phyloP scores from a whole-genome alignment of 1,139 yeast genomes.

The Debaryomyces nepalensis region DNA sequence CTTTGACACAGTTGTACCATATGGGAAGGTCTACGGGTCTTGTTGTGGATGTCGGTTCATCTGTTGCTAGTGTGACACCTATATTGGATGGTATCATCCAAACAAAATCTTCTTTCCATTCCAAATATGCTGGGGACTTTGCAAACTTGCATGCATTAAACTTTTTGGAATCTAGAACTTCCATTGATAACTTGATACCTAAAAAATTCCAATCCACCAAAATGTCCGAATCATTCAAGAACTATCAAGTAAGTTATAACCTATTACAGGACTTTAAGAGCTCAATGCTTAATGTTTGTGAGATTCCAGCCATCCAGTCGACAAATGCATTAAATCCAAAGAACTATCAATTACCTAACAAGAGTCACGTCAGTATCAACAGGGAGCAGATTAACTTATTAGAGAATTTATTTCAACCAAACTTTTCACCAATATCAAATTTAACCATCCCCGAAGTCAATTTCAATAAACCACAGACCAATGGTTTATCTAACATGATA shows the following conservation, averaged over 20 bases:
- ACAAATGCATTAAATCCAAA: constrained; percentile 25
- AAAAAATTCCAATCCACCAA: constrained; percentile 23
- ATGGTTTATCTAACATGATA: constrained; percentile 47
- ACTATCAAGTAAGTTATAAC: constrained; percentile 46
- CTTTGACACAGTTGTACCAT: constrained; percentile 70
- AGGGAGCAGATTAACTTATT: constrained; percentile 49
- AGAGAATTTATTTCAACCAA: constrained; percentile 62
- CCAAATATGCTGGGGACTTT: constrained; percentile 74
- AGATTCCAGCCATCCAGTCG: constrained; percentile 24
- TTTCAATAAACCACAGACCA: constrained; percentile 44
- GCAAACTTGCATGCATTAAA: constrained; percentile 57
- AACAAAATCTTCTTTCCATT: constrained; percentile 60
- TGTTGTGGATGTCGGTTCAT: constrained; percentile 70
- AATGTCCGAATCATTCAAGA: constrained; percentile 50
- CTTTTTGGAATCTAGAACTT: constrained; percentile 38
- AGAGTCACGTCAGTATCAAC: constrained; percentile 40
- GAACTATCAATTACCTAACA: constrained; percentile 55
- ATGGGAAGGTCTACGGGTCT: constrained; percentile 70
- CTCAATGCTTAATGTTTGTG: constrained; percentile 41
- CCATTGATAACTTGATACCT: constrained; percentile 36
- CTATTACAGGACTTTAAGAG: constrained; percentile 55
- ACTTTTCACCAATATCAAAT: constrained; percentile 38
- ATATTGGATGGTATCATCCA: constrained; percentile 71
- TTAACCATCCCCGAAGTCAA: constrained; percentile 41
- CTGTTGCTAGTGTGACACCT: constrained; percentile 67